Evolutionary conservation across 805 yeast genomes (phyloP).

Genomic region (Wickerhamomyces chambardii): DNA sequence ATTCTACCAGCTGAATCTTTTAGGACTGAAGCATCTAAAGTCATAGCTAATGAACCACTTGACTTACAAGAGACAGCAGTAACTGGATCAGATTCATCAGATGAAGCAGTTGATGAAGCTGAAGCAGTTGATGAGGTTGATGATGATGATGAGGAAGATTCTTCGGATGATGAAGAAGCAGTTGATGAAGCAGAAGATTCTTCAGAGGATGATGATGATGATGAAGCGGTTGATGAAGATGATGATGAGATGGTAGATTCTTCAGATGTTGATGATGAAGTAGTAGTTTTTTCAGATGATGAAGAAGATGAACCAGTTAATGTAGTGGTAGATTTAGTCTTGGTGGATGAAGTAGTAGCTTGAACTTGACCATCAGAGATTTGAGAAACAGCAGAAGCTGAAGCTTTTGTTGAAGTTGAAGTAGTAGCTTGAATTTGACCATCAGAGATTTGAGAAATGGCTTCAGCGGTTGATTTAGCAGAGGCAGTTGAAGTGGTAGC

Average conservation of each 20-base stretch:
- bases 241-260: constrained; percentile 15
- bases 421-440: constrained; percentile 17
- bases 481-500: constrained; percentile 3
- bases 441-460: constrained; percentile 11
- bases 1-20: constrained; percentile 50
- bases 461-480: constrained; percentile 12
- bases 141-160: constrained; percentile 6
- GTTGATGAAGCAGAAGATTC: constrained; percentile 6
- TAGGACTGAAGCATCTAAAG: constrained; percentile 37
- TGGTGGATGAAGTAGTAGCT: constrained; percentile 28
- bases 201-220: constrained; percentile 3
- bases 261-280: constrained; percentile 9
- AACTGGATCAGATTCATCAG: constrained; percentile 4
- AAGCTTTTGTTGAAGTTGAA: constrained; percentile 2
- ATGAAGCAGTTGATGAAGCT: constrained; percentile 14
- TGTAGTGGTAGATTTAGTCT: constrained; percentile 22
- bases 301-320: constrained; percentile 4
- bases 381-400: constrained; percentile 30
- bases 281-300: constrained; percentile 19
- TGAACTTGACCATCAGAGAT: constrained; percentile 56
- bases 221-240: constrained; percentile 3
- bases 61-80: constrained; percentile 30
- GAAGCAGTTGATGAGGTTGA: constrained; percentile 14
- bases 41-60: constrained; percentile 40
- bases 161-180: constrained; percentile 6